Evolutionary conservation across 1,139 yeast species (phyloP), one percentile per base, ranked within the genome.

Genomic region (Blastobotrys buckinghamii): DNA sequence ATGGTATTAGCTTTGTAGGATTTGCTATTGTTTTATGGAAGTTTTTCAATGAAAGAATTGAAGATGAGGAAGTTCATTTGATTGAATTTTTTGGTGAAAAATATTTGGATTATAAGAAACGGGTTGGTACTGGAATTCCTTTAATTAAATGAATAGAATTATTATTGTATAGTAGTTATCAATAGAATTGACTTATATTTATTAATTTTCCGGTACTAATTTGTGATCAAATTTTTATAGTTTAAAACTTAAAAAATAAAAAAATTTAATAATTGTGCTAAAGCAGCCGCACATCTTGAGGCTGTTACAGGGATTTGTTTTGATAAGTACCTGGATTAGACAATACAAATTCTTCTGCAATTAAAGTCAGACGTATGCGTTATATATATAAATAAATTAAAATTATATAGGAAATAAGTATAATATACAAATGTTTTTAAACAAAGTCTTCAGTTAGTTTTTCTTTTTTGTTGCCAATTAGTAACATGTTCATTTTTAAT

Each of bases 11-110:
- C 1, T 56, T 73, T 3, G 49, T 72, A 0, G 71, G 77, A 0
- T 82, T 81, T 55, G 56, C 70, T 2, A 55, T 69, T 12, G 72
- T 76, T 0, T 69, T 92, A 16, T 80, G 83, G 78, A 62, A 66
- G 33, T 92, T 92, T 62, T 92, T 92, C 70, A 67, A 65, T 13
- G 65, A 68, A 22, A 72, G 98, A 47, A 87, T 92, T 37, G 61
- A 53, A 19, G 59, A 67, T 47, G 98, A 92, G 65, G 98, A 92
- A 61, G 62, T 57, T 42, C 77, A 72, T 48, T 68, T 92, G 57
- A 63, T 79, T 2, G 59, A 68, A 33, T 90, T 92, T 60, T 92
- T 90, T 65, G 89, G 88, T 1, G 65, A 73, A 0, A 77, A 78
- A 6, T 92, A 92, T 62, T 52, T 58, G 0, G 58, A 64, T 0